Base-by-base conservation (phyloP, 371 early-diverging fungal genomes). In the Mortierella sp. region DNA sequence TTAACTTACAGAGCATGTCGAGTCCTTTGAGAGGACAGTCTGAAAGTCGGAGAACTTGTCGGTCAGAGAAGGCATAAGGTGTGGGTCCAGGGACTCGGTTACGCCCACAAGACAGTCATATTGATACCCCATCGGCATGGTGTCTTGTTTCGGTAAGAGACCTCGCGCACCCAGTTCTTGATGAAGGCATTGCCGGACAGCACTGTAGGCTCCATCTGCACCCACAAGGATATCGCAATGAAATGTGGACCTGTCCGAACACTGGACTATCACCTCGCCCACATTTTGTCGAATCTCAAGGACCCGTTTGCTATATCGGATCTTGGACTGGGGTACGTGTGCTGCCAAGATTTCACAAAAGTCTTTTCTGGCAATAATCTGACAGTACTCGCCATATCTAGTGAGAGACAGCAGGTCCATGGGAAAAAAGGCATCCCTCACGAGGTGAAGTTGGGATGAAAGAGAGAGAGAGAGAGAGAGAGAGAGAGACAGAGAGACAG, bases 141-240 rank as follows among this genome's bases (percentile, higher is more conserved):
- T 19, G 53, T 60, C 46, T 18, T 46, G 14, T 18, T 47, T 60
- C 14, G 12, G 51, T n/a, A n/a, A 37, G 37, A 37, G 37, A 9
- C 37, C 37, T 9, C 37, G 37, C 37, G 37, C 37, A 37, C 37
- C 51, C 65, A 74, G 15, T 0, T 56, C 14, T 16, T 43, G 44
- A 25, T 74, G 68, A 12, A 74, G 26, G 0, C 11, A n/a, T 11
- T 68, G 58, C 15, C 74, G 68, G 4, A 74, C 61, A 0, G 57
- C 60, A 12, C 64, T 64, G 23, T 74, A 68, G 18, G 68, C 61
- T 1, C 74, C 74, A 50, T 74, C 74, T 5, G 64, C 60, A 11
- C 69, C 74, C 2, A 74, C 65, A 28, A 74, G 52, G 47, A 74
- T 74, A 18, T 68, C 43, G 11, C 68, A 64, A 2, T 57, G 19